Percentiles rank a stretch among this genome's conserved stretches.
These are phyloP conservation scores for Ramalina intermedia DNA, from an alignment of 495 filamentous ascomycete genomes.

Conservation along the genomic window DNA sequence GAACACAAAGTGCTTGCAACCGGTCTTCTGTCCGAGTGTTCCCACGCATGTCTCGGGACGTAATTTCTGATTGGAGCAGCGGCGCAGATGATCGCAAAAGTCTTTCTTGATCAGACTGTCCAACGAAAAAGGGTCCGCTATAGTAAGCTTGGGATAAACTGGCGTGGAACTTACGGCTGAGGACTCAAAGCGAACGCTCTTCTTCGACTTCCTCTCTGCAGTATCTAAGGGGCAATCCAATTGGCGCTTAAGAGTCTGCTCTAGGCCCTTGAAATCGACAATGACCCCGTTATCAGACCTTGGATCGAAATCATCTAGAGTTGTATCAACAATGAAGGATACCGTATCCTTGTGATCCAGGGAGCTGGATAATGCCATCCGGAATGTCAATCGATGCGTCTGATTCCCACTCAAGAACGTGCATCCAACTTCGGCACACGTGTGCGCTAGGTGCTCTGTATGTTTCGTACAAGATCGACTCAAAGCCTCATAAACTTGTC, in stretches of 20 bases:
- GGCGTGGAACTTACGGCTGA: not conserved
- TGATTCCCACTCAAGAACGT: not conserved
- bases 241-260: slow-evolving; percentile 9
- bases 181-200: slow-evolving; percentile 8
- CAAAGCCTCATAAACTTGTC: slow-evolving; percentile 22
- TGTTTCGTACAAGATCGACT: slow-evolving; percentile 20
- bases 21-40: slow-evolving; percentile 7
- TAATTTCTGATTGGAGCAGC: not conserved
- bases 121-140: not conserved
- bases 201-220: slow-evolving; percentile 3
- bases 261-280: not conserved
- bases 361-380: slow-evolving; percentile 8
- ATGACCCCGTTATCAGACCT: not conserved
- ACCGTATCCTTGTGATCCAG: not conserved
- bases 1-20: slow-evolving; percentile 17
- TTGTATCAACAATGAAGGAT: slow-evolving; percentile 14
- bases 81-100: slow-evolving; percentile 15
- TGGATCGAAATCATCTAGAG: not conserved
- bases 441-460: slow-evolving; percentile 18
- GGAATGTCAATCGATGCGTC: slow-evolving; percentile 14
- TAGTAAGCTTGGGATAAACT: not conserved
- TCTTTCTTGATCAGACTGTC: slow-evolving; percentile 10
- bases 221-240: not conserved
- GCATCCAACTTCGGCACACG: slow-evolving; percentile 19
- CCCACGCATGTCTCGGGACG: slow-evolving; percentile 11